Base-by-base conservation (phyloP, 768 basidiomycete species). In the Cystobasidiopsis lactophilus region DNA sequence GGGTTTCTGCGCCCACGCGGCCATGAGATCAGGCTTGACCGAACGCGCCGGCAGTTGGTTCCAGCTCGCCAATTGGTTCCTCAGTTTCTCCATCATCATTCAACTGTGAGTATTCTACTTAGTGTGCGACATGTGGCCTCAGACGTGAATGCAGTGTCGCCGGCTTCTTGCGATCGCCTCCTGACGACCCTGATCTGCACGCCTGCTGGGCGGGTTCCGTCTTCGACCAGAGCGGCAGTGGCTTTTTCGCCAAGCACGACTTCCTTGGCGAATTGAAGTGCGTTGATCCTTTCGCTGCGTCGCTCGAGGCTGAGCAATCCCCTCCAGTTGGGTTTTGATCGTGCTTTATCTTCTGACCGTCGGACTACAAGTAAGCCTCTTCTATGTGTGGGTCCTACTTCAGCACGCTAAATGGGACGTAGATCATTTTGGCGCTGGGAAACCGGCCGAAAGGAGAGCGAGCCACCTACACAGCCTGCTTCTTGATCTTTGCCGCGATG, bases 381-480 rank as follows among this genome's bases (percentile, higher is more conserved):
- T 19, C 27, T 7, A 7, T 19, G 9, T 43, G 11, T 19, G 38
- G 27, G 41, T 19, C 11, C 13, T 43, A 43, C 9, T 9, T 26
- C 19, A 9, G 9, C 11, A 18, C 27, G 41, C 19, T 9, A 11
- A 19, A 26, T 19, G 19, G 10, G 19, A 11, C 37, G 19, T 38
- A 43, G 41, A 31, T 82, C 60, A 72, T 82, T 40, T 70, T 82
- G 19, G 80, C 78, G 16, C 68, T 82, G 21, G 80, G 80, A 27
- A 83, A 82, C 57, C 72, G 86, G 52, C 88, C 86, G 2, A 91
- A 91, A 65, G 88, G 84, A 53, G 88, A 91, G 70, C 74, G 78
- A 35, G 60, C 71, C 29, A 75, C 78, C 14, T 86, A 85, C 62
- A 70, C 75, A 0, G 58, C 59, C 39, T 61, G 56, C 21, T 54